A percentile compares a stretch with the other conserved stretches of the same genome.
phyloP scores from a whole-genome alignment of 148 eudicot species.

The Amaranthus hypochondriacus region DNA sequence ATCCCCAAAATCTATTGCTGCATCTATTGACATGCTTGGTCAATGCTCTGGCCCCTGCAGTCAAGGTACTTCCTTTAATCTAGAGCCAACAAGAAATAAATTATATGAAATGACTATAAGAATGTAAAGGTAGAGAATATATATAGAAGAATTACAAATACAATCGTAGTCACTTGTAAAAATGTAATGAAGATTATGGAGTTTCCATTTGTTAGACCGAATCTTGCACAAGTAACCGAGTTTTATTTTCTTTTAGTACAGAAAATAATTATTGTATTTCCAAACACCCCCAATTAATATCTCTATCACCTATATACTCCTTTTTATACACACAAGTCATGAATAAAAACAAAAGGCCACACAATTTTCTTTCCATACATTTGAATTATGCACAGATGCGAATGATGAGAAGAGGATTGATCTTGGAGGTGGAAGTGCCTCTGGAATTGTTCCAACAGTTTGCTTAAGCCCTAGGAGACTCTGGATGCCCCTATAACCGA shows the following conservation, averaged over 20 bases:
- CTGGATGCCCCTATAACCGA: conserved; percentile 65
- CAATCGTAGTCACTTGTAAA: neutral
- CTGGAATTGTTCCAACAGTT: conserved; percentile 59
- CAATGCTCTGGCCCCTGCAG: conserved; percentile 86
- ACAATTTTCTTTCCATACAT: conserved; percentile 32
- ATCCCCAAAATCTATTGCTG: conserved; percentile 63
- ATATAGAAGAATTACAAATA: neutral
- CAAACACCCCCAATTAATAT: no score
- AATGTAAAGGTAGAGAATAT: neutral
- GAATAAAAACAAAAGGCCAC: conserved; percentile 2
- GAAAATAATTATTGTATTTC: no score
- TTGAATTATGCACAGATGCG: conserved; percentile 43
- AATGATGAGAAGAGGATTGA: conserved; percentile 64
- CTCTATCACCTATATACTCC: no score
- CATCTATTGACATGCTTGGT: conserved; percentile 73
- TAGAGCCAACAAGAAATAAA: conserved; percentile 31
- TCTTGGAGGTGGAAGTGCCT: conserved; percentile 71
- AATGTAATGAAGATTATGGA: conserved; percentile 11
- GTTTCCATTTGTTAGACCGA: no score
- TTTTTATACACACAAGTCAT: neutral
- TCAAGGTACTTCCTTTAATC: conserved; percentile 72
- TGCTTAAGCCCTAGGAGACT: conserved; percentile 66
- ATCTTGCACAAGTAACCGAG: no score
- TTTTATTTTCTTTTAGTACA: no score
- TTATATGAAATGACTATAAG: neutral